These are phyloP conservation scores for Sesbania bispinosa DNA, from an alignment of 306 rosid genomes.

Conservation along the genomic window DNA sequence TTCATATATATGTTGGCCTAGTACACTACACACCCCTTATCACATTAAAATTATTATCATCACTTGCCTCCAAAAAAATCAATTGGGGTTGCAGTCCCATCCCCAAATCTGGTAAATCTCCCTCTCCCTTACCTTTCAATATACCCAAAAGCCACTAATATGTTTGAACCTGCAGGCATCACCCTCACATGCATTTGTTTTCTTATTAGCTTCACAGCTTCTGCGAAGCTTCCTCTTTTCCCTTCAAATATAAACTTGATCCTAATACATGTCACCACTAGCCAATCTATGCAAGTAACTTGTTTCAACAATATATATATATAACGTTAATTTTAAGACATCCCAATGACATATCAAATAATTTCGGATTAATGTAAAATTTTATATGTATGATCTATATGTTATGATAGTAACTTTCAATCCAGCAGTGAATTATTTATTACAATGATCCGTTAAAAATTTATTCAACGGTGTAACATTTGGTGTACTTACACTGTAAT, in stretches of 20 bases:
- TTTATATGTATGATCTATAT: too few species aligned
- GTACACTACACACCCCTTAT: background rate
- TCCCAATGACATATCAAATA: too few species aligned
- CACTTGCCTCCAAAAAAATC: background rate
- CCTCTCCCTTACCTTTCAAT: background rate
- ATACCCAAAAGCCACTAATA: background rate
- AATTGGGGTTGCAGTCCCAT: background rate
- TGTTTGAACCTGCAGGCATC: background rate
- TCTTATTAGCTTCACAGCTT: background rate
- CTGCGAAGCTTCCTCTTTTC: slow-evolving; percentile 6
- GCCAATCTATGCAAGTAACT: background rate
- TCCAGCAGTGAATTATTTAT: too few species aligned
- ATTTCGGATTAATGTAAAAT: too few species aligned
- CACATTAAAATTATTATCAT: too few species aligned
- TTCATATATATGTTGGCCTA: background rate
- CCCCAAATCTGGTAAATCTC: background rate
- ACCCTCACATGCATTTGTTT: slow-evolving; percentile 9
- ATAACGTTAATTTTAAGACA: too few species aligned
- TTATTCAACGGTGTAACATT: too few species aligned
- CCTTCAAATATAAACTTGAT: background rate
- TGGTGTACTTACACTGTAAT: too few species aligned
- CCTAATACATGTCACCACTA: background rate
- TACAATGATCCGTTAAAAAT: too few species aligned
- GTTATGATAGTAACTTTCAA: too few species aligned
- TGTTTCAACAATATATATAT: too few species aligned